Conservation (phyloP, 371 early-diverging fungal genomes). For the Conidiobolus incongruus region DNA sequence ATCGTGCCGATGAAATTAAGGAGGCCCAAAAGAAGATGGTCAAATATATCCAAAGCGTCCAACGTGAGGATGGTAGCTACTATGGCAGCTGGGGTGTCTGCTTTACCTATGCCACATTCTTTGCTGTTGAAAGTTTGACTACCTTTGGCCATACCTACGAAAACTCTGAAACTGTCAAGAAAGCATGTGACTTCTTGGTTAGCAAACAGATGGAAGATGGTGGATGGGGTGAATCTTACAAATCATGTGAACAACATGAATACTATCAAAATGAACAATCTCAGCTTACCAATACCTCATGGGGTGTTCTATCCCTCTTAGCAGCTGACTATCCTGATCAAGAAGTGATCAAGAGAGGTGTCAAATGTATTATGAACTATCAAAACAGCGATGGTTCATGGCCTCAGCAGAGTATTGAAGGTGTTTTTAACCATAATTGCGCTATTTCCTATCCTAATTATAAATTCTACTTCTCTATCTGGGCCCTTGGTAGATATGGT, state of each 20-base stretch:
- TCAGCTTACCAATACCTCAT: conserved; percentile 86
- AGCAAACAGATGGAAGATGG: conserved; percentile 74
- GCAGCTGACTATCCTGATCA: conserved; percentile 69
- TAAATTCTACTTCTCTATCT: conserved; percentile 81
- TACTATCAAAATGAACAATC: conserved; percentile 39
- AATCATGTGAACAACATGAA: conserved; percentile 47
- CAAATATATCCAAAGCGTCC: conserved; percentile 41
- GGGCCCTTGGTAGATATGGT: conserved; percentile 85
- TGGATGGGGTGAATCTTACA: conserved; percentile 94
- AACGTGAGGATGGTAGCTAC: conserved; percentile 78
- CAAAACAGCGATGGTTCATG: conserved; percentile 84
- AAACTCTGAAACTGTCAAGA: conserved; percentile 24
- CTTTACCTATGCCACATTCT: conserved; percentile 91
- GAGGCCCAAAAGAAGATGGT: conserved; percentile 32
- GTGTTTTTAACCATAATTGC: conserved; percentile 89
- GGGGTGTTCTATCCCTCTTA: conserved; percentile 68
- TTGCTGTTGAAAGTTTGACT: conserved; percentile 72
- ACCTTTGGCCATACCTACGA: conserved; percentile 62
- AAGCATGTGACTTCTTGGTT: conserved; percentile 71
- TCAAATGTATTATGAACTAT: conserved; percentile 52
- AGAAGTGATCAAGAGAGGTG: conserved; percentile 46
- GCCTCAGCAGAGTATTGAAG: conserved; percentile 91
- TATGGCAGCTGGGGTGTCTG: conserved; percentile 94
- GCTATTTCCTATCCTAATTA: conserved; percentile 91
- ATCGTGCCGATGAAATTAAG: conserved; percentile 63